Base-by-base conservation (phyloP, 345 rosid species). In the Diplotaxis tenuifolia region DNA sequence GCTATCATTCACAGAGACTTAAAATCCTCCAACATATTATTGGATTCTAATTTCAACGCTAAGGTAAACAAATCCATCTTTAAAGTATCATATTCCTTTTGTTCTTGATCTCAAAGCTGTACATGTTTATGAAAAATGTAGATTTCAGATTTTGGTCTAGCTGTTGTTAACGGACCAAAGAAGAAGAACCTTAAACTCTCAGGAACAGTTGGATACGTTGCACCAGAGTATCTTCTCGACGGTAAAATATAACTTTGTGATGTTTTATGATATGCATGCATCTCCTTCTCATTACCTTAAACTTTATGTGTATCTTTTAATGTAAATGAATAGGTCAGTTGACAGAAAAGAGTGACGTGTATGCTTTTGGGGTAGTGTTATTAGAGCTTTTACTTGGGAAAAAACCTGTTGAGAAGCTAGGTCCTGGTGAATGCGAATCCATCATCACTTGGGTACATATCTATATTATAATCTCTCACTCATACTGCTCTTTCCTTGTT, bases 61-160 rank as follows among this genome's bases (percentile, higher is more conserved):
- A 95, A 95, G 99, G 99, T 92, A 84, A 40, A 70, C 34, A 65
- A n/a, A 52, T 5, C 19, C 8, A 11, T 53, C 22, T 53, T 50
- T n/a, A 3, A 31, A 18, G 0, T 54, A 22, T 31, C 29, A 65
- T 27, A 14, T 22, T 34, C 19, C 27, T 60, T 38, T 61, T 28
- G 21, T 64, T 15, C 19, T 67, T 20, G 6, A 21, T 72, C 29
- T 72, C n/a, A 73, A 59, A 4, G 16, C 31, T 66, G n/a, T 47
- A 42, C 15, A 7, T 55, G 18, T 62, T 1, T 11, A 1, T 66
- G 68, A 50, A 34, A 38, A 62, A 31, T 79, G 75, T 87, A 95
- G 99, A 87, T 95, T 14, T 90, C 99, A 40, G 99, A 95, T 84
- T 95, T 95, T 74, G 97, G 99, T 69, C 96, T 95, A 45, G 97